Evolutionary conservation across 2,329 filamentous ascomycete species (phyloP).

Genomic region (Talaromyces amestolkiae): DNA sequence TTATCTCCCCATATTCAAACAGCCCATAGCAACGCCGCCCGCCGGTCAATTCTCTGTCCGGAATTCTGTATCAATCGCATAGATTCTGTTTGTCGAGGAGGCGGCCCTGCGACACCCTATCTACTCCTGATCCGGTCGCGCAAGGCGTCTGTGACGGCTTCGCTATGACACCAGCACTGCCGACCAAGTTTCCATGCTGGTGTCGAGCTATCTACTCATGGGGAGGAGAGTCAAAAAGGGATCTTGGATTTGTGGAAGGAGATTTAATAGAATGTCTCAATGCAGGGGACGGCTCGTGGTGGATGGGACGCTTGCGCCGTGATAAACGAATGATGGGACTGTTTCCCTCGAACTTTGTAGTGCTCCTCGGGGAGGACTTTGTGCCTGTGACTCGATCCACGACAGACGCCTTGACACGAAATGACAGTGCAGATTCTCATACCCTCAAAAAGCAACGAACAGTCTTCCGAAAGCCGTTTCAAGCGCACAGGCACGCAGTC

Average conservation of each 20-base stretch:
- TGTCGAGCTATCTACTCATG: slow-evolving; percentile 88
- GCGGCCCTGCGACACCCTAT: background rate
- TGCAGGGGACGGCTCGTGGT: slow-evolving; percentile 96
- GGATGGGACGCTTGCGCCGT: slow-evolving; percentile 87
- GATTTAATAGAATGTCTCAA: slow-evolving; percentile 98
- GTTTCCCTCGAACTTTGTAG: slow-evolving; percentile 97
- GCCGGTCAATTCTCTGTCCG: background rate
- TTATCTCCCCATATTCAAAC: background rate
- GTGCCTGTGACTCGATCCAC: slow-evolving; percentile 59
- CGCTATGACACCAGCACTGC: slow-evolving; percentile 56
- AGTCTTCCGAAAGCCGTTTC: slow-evolving; percentile 62
- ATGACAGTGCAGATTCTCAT: slow-evolving; percentile 36
- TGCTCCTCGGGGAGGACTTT: slow-evolving; percentile 81
- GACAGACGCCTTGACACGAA: slow-evolving; percentile 47
- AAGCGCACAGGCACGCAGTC: slow-evolving; percentile 56
- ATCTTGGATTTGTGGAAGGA: slow-evolving; percentile 94
- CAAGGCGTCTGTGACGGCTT: background rate
- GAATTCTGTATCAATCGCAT: background rate
- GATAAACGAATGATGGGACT: slow-evolving; percentile 88
- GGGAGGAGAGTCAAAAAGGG: slow-evolving; percentile 92
- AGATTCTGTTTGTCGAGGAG: background rate
- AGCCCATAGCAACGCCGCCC: background rate
- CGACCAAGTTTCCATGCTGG: slow-evolving; percentile 84
- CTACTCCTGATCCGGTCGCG: background rate
- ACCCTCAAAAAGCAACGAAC: slow-evolving; percentile 60